Evolutionary conservation across 2,329 filamentous ascomycete species (phyloP), one percentile per base, ranked within the genome.

Genomic region (Exserohilum turcica): DNA sequence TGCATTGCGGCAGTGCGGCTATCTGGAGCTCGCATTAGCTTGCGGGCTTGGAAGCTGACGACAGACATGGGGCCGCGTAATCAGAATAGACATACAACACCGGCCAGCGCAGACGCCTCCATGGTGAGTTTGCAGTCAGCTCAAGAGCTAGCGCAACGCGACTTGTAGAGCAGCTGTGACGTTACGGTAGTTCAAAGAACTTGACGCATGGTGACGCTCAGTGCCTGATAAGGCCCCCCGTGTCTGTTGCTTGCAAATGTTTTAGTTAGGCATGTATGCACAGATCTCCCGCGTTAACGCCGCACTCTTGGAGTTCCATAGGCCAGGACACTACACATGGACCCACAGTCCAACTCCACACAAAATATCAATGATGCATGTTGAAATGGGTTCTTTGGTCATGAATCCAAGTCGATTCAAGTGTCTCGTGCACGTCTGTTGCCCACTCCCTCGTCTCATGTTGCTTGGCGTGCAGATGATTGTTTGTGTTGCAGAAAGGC

Each of bases 1-100:
- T 62, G 54, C 64, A 68, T 37, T 67, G 59, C 12, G 64, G 63
- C 32, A 69, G 52, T 4, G 60, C 63, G 31, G 56, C 59, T 48
- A 66, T 57, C 64, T 67, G 46, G 40, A 19, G 40, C 18, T 31
- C 18, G 28, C 16, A 36, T 57, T 50, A 59, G 56, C 45, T 51
- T 45, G 24, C 15, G 35, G 21, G 18, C 32, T 31, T 29, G 21
- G 33, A 33, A 50, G 46, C 32, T 47, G 28, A 42, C 43, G 31
- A 29, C 27, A 18, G 31, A 27, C 31, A 18, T 27, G 33, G 16
- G 40, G 19, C 21, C 18, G 37, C 31, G 21, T 28, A 6, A 19
- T 3, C n/a, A 5, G 13, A 29, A 16, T 35, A 5, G 4, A 49
- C 56, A 38, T 54, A 57, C 53, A 42, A 56, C 43, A 35, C 53